phyloP scores from a whole-genome alignment of 1,284 basidiomycete genomes.

The Tausonia pullulans region DNA sequence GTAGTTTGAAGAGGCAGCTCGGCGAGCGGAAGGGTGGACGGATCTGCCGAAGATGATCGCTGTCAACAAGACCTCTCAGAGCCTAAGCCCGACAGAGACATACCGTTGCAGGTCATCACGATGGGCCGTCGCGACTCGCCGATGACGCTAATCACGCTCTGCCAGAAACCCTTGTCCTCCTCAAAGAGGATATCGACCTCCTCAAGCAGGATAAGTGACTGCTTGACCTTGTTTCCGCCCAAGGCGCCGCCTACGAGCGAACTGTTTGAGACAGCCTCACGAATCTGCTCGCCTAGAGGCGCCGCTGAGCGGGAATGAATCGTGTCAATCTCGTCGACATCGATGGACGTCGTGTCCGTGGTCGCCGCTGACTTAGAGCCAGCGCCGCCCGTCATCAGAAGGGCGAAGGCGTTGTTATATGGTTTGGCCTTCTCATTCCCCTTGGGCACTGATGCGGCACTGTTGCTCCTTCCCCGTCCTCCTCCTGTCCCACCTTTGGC shows the following conservation, averaged over 20 bases:
- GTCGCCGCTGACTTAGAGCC: not conserved
- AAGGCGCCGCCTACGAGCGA: too few relatives aligned
- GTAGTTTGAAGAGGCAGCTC: constrained; percentile 68
- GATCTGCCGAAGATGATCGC: constrained; percentile 44
- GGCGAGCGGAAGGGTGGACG: constrained; percentile 52
- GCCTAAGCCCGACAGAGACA: constrained; percentile 24
- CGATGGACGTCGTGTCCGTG: not conserved
- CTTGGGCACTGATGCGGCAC: too few relatives aligned
- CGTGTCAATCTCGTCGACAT: too few relatives aligned
- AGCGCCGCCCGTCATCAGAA: not conserved
- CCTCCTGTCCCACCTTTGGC: constrained; percentile 19
- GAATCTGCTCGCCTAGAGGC: too few relatives aligned
- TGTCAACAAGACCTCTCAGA: constrained; percentile 18
- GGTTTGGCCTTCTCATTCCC: not conserved
- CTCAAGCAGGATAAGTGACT: constrained; percentile 89
- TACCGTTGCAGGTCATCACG: constrained; percentile 85
- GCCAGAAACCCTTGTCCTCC: constrained; percentile 88
- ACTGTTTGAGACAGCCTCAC: too few relatives aligned
- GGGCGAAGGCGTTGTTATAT: not conserved
- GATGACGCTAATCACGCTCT: constrained; percentile 65
- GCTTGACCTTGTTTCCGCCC: constrained; percentile 39
- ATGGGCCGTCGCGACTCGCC: constrained; percentile 71
- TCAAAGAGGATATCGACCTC: constrained; percentile 90
- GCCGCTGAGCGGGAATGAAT: too few relatives aligned
- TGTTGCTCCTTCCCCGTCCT: not conserved